Percentiles rank a stretch among this genome's conserved stretches.
Evolutionary conservation across 2,329 filamentous ascomycete species (phyloP).

Genomic region (Huntiella savannae): DNA sequence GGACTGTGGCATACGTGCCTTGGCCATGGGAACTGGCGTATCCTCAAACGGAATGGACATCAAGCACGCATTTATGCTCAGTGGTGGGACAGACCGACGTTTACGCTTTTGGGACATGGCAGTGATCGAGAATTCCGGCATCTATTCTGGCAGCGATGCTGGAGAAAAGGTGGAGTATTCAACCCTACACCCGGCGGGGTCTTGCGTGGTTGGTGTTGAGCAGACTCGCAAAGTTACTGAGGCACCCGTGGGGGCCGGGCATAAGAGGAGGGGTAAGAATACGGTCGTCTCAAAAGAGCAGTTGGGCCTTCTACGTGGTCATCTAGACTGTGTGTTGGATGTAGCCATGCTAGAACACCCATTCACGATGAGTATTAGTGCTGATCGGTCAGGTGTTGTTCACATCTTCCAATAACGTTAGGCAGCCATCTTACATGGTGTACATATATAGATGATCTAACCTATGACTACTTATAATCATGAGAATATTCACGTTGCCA

Average conservation of each 20-base stretch:
- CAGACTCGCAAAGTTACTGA: constrained; percentile 23
- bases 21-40: constrained; percentile 56
- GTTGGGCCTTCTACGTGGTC: constrained; percentile 65
- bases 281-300: constrained; percentile 80
- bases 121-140: constrained; percentile 54
- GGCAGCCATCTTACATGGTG: no score
- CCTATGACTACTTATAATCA: no score
- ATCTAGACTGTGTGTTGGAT: constrained; percentile 75
- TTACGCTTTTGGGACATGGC: constrained; percentile 86
- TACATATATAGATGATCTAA: no score
- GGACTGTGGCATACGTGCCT: constrained; percentile 54
- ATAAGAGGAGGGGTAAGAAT: constrained; percentile 40
- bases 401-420: constrained; percentile 48
- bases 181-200: constrained; percentile 39
- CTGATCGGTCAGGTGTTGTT: constrained; percentile 72
- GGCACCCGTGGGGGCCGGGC: constrained; percentile 16
- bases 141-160: constrained; percentile 58
- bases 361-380: constrained; percentile 83
- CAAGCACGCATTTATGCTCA: constrained; percentile 67
- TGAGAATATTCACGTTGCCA: no score
- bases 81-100: constrained; percentile 74
- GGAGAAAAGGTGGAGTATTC: constrained; percentile 63
- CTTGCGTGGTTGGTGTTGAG: constrained; percentile 49
- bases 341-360: constrained; percentile 75
- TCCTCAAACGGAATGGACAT: constrained; percentile 51